Evolutionary conservation across 257 asterid species (phyloP), one percentile per base, ranked within the genome.

Genomic region (Solanum paucissectum): DNA sequence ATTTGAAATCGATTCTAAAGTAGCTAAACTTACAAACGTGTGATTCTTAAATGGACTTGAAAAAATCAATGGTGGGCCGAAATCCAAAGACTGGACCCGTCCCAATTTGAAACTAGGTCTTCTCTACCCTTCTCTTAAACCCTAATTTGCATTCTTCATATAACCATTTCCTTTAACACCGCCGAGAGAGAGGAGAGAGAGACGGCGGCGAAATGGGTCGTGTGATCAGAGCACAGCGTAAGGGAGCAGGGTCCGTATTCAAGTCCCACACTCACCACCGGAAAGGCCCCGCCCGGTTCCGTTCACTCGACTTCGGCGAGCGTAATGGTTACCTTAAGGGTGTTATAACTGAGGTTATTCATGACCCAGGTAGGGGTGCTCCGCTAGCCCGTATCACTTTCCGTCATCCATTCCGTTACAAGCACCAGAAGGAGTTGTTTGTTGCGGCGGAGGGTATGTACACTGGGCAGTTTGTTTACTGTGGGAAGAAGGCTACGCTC

Each of bases 331-430:
- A 95, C 93, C 90, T 94, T 5, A 95, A 95, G 86, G 98, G 98
- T 0, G 97, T 95, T 21, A 75, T 95, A 55, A 92, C 94, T 6
- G 96, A 95, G 2, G 89, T 95, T 83, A 92, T 95, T 87, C 98
- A 95, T 88, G 97, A 95, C 87, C 98, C 97, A 6, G 98, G 96
- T 6, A 95, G 97, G 6, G 98, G 97, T 36, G 98, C 97, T 4
- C 98, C 97, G 5, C 87, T 95, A 6, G 97, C 97, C 0, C 94
- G 95, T 16, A 92, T 95, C 75, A 91, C 94, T 37, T 95, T 95
- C 94, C 94, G 94, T 74, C 98, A 95, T 74, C 98, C 98, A 3
- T 95, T 95, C 94, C 91, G 97, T 9, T 90, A 46, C 92, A 91
- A 95, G 92, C 97, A 95, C 49, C 97, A 95, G 93, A 95, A 95